These are phyloP conservation scores for Agroathelia rolfsii DNA, from an alignment of 1,284 basidiomycete genomes.

Conservation along the genomic window DNA sequence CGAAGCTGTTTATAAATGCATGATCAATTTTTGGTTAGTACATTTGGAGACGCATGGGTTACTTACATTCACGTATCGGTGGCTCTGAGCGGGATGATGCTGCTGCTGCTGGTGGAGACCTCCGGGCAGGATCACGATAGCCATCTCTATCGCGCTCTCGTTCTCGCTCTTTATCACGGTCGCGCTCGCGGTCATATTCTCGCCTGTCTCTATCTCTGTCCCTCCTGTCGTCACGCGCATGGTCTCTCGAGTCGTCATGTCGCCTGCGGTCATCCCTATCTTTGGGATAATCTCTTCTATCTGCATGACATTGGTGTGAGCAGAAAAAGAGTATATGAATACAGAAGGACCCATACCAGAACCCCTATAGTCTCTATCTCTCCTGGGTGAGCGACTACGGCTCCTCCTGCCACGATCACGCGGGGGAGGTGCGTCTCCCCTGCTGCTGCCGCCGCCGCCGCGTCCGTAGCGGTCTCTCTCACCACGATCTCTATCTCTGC, in stretches of 20 bases:
- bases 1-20: no score
- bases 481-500: conserved; percentile 31
- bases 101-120: no score
- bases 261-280: conserved; percentile 25
- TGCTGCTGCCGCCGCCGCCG: conserved; percentile 23
- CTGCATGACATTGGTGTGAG: no score
- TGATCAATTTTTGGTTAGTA: no score
- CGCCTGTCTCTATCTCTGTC: no score
- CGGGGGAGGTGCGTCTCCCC: conserved; percentile 38
- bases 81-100: no score
- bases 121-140: no score
- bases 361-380: conserved; percentile 34
- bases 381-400: conserved; percentile 56
- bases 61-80: no score
- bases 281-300: conserved; percentile 21
- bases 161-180: conserved; percentile 22
- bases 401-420: conserved; percentile 42
- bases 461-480: conserved; percentile 23
- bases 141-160: no score
- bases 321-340: no score
- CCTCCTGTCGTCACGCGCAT: no score
- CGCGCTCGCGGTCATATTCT: conserved; percentile 28
- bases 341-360: conserved; percentile 28
- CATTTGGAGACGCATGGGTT: no score
- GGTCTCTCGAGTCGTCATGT: conserved; percentile 29